Evolutionary conservation across 129 eudicot genomes (phyloP).

Genomic region (Pulicaria dysenterica): DNA sequence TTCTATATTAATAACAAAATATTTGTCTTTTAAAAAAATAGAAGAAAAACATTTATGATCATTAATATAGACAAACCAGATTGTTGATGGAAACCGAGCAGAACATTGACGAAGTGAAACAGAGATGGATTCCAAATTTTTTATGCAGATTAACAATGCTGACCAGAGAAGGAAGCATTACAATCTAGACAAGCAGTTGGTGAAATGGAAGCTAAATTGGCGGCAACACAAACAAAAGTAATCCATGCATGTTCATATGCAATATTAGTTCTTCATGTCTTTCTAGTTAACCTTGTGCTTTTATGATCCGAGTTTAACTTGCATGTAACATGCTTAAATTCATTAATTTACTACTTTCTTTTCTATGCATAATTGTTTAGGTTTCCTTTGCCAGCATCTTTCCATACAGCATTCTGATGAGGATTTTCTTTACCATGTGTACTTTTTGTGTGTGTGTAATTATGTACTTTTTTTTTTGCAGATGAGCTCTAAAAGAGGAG

Average conservation of each 20-base stretch:
- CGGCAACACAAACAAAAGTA: too few relatives aligned
- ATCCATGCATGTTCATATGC: neutral
- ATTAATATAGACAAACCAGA: too few relatives aligned
- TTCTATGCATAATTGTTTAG: neutral
- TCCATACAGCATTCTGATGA: neutral
- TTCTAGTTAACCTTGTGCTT: neutral
- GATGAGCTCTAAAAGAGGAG: conserved; percentile 56
- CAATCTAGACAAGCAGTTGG: too few relatives aligned
- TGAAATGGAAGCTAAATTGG: too few relatives aligned
- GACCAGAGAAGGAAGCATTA: too few relatives aligned
- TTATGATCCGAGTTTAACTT: neutral
- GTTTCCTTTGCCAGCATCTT: neutral
- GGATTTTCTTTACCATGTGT: neutral
- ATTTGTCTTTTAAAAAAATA: too few relatives aligned
- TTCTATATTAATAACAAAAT: too few relatives aligned
- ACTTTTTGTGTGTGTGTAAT: neutral
- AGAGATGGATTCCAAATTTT: too few relatives aligned
- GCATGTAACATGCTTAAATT: neutral
- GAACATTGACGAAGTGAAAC: too few relatives aligned
- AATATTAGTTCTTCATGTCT: neutral
- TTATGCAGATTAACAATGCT: too few relatives aligned
- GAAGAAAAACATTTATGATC: too few relatives aligned
- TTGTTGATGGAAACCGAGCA: too few relatives aligned
- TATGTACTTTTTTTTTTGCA: neutral
- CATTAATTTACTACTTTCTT: neutral